These are phyloP conservation scores for Eimeria falciformis DNA, from an alignment of 169 alveolate genomes.

Conservation along the genomic window DNA sequence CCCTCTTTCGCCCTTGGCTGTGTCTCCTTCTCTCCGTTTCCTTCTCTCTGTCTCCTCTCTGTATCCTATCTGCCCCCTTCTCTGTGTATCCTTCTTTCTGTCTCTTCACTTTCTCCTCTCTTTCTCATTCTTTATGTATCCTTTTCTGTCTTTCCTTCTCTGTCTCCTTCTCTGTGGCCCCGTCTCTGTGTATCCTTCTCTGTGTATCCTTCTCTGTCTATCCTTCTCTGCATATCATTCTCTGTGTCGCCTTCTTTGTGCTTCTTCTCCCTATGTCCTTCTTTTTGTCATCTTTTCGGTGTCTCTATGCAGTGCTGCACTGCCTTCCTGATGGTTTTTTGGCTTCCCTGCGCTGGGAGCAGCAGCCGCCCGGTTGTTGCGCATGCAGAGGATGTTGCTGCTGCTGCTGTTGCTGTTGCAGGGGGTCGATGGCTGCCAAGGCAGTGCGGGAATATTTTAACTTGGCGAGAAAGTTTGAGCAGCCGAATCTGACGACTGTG, in stretches of 20 bases:
- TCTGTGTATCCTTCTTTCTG: neutral
- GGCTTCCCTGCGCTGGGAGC: too few species aligned
- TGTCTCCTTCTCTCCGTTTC: too few species aligned
- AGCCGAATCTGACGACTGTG: conserved; percentile 86
- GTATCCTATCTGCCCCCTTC: neutral
- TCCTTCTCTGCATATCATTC: neutral
- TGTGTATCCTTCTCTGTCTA: neutral
- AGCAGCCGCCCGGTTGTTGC: too few species aligned
- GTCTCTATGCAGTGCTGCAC: too few species aligned
- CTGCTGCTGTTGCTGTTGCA: neutral
- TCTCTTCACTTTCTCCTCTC: neutral
- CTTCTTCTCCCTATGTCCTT: too few species aligned
- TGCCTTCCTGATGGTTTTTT: too few species aligned
- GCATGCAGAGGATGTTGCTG: too few species aligned
- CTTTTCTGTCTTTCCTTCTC: neutral
- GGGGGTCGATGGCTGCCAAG: conserved; percentile 90
- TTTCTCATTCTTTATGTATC: neutral
- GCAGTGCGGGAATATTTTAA: conserved; percentile 86
- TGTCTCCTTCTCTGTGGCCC: neutral
- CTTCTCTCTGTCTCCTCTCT: neutral
- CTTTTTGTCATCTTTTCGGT: neutral
- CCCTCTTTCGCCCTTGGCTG: too few species aligned
- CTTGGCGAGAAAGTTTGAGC: conserved; percentile 83
- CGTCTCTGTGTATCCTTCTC: neutral
- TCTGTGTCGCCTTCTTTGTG: too few species aligned